Evolutionary conservation across 2,329 filamentous ascomycete genomes (phyloP), one percentile per base, ranked within the genome.

Genomic region (Ilyonectria robusta): DNA sequence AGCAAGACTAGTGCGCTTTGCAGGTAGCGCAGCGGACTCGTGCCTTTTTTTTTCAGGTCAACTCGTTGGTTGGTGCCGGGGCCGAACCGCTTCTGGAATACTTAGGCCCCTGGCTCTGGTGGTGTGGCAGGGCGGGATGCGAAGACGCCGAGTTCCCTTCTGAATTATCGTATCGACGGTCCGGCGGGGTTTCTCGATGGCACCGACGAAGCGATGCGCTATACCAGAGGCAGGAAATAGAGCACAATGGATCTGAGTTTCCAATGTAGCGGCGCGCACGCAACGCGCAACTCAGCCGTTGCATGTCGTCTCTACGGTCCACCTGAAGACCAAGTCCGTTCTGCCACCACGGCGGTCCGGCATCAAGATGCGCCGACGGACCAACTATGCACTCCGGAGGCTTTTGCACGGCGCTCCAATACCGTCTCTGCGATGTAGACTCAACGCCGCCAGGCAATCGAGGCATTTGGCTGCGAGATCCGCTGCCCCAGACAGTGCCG

Each of bases 301-400:
- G 40, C 40, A n/a, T 40, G 15, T 17, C 37, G 2, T 42, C 40
- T 46, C 26, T 26, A 33, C 11, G 31, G 37, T 42, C 15, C 40
- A n/a, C 15, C 40, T 5, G n/a, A 42, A n/a, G 8, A 8, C 8
- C 8, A 33, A 40, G 17, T 15, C 37, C 31, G 47, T 50, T 8
- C 23, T 10, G 46, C 47, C 51, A 44, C 44, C 7, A 21, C 51
- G 51, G 59, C 29, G 9, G 26, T 50, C 59, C 31, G 59, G 26
- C n/a, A 23, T 23, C 37, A 44, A 51, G 50, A 55, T 69, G 44
- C 53, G 53, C 73, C 71, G 71, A 68, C 73, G 73, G 73, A 33
- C 50, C 44, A 72, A 75, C 65, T 66, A 29, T 51, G 59, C 40
- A 10, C 63, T 56, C 71, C 71, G 66, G 55, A n/a, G 42, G 33